phyloP scores from a whole-genome alignment of 2,329 filamentous ascomycete species.

The Aspergillus calidoustus region DNA sequence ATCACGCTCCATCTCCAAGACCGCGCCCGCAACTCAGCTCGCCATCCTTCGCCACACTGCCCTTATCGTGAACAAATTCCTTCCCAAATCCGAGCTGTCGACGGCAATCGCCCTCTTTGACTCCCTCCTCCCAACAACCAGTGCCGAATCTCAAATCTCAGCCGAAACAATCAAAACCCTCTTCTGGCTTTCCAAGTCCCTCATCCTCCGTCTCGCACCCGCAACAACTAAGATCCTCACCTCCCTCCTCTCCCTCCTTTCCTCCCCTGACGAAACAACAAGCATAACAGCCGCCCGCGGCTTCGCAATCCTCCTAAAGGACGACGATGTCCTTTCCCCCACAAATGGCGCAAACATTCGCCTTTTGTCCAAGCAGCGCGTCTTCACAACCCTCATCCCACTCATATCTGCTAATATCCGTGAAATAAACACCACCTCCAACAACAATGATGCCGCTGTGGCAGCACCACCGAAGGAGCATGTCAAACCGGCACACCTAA shows the following conservation, averaged over 20 bases:
- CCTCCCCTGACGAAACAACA: conserved; percentile 49
- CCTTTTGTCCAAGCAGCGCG: conserved; percentile 66
- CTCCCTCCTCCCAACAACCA: conserved; percentile 32
- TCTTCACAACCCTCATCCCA: conserved; percentile 64
- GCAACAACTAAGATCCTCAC: conserved; percentile 56
- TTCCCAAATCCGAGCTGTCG: conserved; percentile 38
- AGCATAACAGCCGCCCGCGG: conserved; percentile 59
- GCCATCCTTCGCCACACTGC: conserved; percentile 49
- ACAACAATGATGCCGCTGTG: conserved; percentile 32
- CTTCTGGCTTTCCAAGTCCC: conserved; percentile 65
- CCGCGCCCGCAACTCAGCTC: conserved; percentile 43
- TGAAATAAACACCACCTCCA: conserved; percentile 40
- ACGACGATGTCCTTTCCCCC: conserved; percentile 64
- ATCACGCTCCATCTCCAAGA: conserved; percentile 36
- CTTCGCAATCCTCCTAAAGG: conserved; percentile 63
- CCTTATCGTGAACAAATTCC: conserved; percentile 48
- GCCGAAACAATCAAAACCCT: conserved; percentile 56
- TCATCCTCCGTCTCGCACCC: conserved; percentile 59
- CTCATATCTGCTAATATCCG: conserved; percentile 59
- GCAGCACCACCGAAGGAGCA: conserved; percentile 29
- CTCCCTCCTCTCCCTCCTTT: conserved; percentile 52
- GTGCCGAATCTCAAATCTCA: conserved; percentile 31
- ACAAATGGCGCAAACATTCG: conserved; percentile 66
- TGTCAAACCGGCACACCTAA: conserved; percentile 64
- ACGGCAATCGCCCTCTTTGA: conserved; percentile 39